phyloP scores from a whole-genome alignment of 2,329 filamentous ascomycete species.

The Juglanconis juglandina region DNA sequence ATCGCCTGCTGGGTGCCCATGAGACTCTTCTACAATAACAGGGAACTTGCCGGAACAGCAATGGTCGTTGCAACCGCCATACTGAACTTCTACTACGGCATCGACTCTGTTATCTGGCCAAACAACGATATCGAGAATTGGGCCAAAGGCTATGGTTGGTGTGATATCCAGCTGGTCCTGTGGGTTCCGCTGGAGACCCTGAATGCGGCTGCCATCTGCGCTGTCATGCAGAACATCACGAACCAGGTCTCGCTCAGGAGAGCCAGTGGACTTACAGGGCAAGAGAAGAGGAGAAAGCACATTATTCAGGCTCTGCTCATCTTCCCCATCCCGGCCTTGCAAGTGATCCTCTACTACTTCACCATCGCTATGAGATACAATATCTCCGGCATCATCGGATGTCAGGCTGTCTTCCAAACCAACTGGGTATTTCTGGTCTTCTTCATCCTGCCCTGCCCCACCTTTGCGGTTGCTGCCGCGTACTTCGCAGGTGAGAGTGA shows the following conservation, averaged over 20 bases:
- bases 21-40: constrained; percentile 46
- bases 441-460: constrained; percentile 42
- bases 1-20: constrained; percentile 49
- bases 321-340: constrained; percentile 49
- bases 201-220: constrained; percentile 50
- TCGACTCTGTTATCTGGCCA: constrained; percentile 53
- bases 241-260: constrained; percentile 45
- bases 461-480: constrained; percentile 41
- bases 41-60: constrained; percentile 51
- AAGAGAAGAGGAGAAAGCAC: constrained; percentile 41
- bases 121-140: constrained; percentile 47
- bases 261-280: constrained; percentile 35
- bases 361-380: constrained; percentile 46
- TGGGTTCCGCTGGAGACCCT: constrained; percentile 36
- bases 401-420: constrained; percentile 39
- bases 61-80: constrained; percentile 45
- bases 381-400: constrained; percentile 49
- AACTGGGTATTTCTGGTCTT: constrained; percentile 49
- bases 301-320: constrained; percentile 51
- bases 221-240: constrained; percentile 53
- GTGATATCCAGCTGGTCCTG: constrained; percentile 46
- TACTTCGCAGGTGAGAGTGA: constrained; percentile 45
- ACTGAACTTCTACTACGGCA: constrained; percentile 45
- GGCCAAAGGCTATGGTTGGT: constrained; percentile 52
- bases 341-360: constrained; percentile 47